Evolutionary conservation across 306 rosid genomes (phyloP), one percentile per base, ranked within the genome.

Genomic region (Cicer yamashitae): DNA sequence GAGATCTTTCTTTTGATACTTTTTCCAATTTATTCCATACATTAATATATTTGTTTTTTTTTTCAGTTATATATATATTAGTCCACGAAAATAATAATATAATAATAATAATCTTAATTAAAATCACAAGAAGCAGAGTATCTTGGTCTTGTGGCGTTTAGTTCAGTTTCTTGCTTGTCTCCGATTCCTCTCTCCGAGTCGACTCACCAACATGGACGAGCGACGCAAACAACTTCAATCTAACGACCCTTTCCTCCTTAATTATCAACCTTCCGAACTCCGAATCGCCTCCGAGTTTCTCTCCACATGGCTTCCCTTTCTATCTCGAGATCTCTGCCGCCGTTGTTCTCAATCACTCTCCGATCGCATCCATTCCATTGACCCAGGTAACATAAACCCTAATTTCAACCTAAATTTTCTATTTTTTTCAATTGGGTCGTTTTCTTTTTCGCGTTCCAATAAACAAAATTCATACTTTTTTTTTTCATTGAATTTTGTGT

Each of bases 251-350:
- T 87, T 92, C 54, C 97, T 89, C n/a, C 74, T 38, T 1, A 64
- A 73, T 8, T 92, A 85, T 56, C 88, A 88, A 51, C 91, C 96
- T 0, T 86, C 92, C 4, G 99, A 96, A 30, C 86, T 89, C 15
- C 88, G 82, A 87, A 92, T 89, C 82, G 99, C 96, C 7, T 90
- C 97, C 0, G 98, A 96, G 84, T 96, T 96, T 18, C 91, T 96
- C 43, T 48, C 78, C 78, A 87, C 88, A 0, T 92, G 99, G 98
- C 94, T 89, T 56, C 93, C 99, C 7, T 96, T 96, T 51, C 99
- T 96, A 78, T 81, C 99, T 12, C 74, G 69, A 84, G 98, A 88
- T 89, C 97, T 96, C 72, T 96, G 99, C 85, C 51, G 20, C 7
- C 12, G 20, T 41, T 96, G 99, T 85, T 71, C 93, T 34, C 77